Evolutionary conservation across 129 eudicot species (phyloP), one percentile per base, ranked within the genome.

Genomic region (Arctium lappa): DNA sequence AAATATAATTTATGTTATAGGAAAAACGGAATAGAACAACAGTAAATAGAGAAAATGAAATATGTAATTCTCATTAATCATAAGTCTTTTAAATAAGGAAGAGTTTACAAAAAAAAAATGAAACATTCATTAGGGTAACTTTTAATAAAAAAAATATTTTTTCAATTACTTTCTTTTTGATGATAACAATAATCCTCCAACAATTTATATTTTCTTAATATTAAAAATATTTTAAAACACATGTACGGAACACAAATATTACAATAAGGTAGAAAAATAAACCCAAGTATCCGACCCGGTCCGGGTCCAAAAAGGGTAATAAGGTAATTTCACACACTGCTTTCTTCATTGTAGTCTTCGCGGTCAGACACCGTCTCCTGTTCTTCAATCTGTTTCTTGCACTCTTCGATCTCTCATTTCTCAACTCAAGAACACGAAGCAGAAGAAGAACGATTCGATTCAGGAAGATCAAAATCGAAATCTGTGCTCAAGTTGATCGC

Each of bases 331-430:
- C 62, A 2, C 46, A 5, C 63, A 77, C 78, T 36, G 18, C 63
- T 48, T 27, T 76, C 81, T 83, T 83, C 86, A 83, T 83, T 53
- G 86, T 69, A 77, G 86, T 83, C 86, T 77, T 83, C 86, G 77
- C 82, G 73, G 86, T 83, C 82, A 77, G 82, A 80, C 86, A 48
- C 82, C 86, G 86, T 83, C 78, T 76, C 6, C 82, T 38, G 42
- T 69, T 83, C 78, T 77, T 83, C 76, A 76, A 83, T 79, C 86
- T 48, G 73, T 69, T 60, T 75, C 39, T 44, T 73, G 74, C 74
- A 29, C 68, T 39, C 8, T 22, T 71, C 78, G 81, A 83, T 83
- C 86, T 62, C 69, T 75, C 50, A 48, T 83, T 48, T 83, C 39
- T 76, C 60, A 76, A 50, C 78, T 83, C 77, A 69, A 69, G 12